Conservation (phyloP, 257 asterid species). For the Cynanchum wilfordii region DNA sequence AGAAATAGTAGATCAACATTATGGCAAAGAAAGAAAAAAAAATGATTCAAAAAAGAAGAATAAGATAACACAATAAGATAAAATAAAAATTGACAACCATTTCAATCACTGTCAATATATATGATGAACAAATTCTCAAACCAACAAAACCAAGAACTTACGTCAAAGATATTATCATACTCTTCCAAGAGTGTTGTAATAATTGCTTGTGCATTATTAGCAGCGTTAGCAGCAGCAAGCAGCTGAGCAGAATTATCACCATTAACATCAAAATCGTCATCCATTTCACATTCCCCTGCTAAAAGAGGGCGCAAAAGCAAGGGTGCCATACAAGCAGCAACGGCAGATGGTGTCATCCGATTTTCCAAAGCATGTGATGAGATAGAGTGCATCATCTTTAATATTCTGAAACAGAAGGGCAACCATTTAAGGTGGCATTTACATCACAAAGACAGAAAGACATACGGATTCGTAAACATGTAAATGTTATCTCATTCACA, state of each 20-base stretch:
- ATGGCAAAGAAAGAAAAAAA: not conserved
- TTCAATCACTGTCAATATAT: not conserved
- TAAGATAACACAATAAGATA: not conserved
- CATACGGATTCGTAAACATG: not conserved
- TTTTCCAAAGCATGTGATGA: slow-evolving; percentile 68
- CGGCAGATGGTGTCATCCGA: slow-evolving; percentile 87
- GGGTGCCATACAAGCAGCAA: slow-evolving; percentile 98
- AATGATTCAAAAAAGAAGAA: not conserved
- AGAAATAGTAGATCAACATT: not conserved
- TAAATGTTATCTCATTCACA: not conserved
- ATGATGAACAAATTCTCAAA: slow-evolving; percentile 9
- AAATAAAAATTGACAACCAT: not conserved
- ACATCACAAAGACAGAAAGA: not conserved
- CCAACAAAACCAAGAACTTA: slow-evolving; percentile 32
- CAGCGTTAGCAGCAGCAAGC: slow-evolving; percentile 95
- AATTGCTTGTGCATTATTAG: slow-evolving; percentile 84
- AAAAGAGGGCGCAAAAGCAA: slow-evolving; percentile 90
- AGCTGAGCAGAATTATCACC: slow-evolving; percentile 90
- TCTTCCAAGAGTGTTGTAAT: slow-evolving; percentile 78
- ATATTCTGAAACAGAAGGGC: slow-evolving; percentile 37
- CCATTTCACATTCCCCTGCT: slow-evolving; percentile 89
- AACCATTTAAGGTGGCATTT: not conserved
- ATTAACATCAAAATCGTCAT: slow-evolving; percentile 65
- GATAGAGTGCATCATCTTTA: slow-evolving; percentile 81
- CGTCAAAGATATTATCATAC: slow-evolving; percentile 68